phyloP scores from a whole-genome alignment of 2,329 filamentous ascomycete genomes.

The Sporothrix variecibatus region DNA sequence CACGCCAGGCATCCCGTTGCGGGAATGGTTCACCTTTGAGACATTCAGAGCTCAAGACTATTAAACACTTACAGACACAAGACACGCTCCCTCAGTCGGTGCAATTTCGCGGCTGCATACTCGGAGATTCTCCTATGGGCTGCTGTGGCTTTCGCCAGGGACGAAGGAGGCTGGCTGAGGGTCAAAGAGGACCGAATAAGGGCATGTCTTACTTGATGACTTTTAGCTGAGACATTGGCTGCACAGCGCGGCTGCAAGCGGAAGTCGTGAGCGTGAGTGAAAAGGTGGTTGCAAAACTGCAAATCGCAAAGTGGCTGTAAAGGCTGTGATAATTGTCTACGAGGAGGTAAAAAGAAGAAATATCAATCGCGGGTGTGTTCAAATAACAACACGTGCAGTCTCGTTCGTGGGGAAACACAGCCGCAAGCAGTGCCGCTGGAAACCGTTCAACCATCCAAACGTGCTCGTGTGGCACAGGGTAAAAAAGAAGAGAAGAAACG shows the following conservation, averaged over 20 bases:
- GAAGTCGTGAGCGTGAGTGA: not conserved
- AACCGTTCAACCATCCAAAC: not conserved
- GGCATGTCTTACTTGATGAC: not conserved
- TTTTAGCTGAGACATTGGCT: not conserved
- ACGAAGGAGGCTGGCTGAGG: conserved; percentile 3
- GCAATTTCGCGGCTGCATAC: not conserved
- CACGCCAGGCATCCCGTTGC: not conserved
- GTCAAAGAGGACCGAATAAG: not conserved
- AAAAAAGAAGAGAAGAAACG: not conserved
- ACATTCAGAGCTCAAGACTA: not conserved
- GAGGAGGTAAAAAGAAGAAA: not conserved
- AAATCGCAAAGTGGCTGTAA: too few species aligned
- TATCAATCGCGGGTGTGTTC: not conserved
- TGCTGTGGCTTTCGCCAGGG: conserved; percentile 3
- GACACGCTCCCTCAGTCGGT: not conserved
- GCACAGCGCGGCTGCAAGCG: not conserved
- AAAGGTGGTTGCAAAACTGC: not conserved
- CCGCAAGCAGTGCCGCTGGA: not conserved
- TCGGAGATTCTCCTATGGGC: not conserved
- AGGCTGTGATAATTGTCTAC: not conserved
- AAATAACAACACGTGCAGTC: not conserved
- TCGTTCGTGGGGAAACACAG: not conserved
- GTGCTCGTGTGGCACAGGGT: not conserved
- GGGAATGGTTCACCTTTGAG: not conserved
- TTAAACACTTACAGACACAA: not conserved